Percentiles rank a stretch among this genome's conserved stretches.
Conservation (phyloP, 805 yeast genomes). For the Ogataea ramenticola region DNA sequence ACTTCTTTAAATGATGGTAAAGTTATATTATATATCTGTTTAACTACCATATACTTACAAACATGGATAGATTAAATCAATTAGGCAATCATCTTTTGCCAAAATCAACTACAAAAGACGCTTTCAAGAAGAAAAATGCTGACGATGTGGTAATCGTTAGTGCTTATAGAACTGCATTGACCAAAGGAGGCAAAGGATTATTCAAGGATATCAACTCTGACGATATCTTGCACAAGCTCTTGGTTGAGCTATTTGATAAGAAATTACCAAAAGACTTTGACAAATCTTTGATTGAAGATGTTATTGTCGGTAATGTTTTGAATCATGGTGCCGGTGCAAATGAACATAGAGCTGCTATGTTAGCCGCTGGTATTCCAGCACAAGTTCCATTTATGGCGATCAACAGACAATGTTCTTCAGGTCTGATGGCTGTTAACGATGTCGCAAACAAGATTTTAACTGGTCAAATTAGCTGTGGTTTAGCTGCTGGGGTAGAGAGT, state of each 20-base stretch:
- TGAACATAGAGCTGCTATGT: slow-evolving; percentile 86
- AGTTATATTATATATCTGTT: too few species aligned
- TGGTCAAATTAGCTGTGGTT: slow-evolving; percentile 88
- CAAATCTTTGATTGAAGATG: slow-evolving; percentile 61
- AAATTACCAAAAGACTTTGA: slow-evolving; percentile 45
- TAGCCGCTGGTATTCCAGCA: slow-evolving; percentile 88
- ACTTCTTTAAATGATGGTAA: too few species aligned
- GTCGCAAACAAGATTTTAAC: slow-evolving; percentile 79
- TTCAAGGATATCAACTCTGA: slow-evolving; percentile 81
- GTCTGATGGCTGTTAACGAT: slow-evolving; percentile 83
- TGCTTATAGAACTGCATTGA: slow-evolving; percentile 86
- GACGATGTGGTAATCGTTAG: slow-evolving; percentile 88
- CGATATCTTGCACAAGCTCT: slow-evolving; percentile 61
- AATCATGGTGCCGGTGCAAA: slow-evolving; percentile 92
- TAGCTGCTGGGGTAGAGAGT: slow-evolving; percentile 90
- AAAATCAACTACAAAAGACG: slow-evolving; percentile 10
- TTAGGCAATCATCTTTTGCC: slow-evolving; percentile 24
- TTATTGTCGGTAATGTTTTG: slow-evolving; percentile 85
- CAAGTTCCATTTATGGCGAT: slow-evolving; percentile 72
- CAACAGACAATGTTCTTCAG: slow-evolving; percentile 94
- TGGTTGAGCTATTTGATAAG: slow-evolving; percentile 52
- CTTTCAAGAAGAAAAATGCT: slow-evolving; percentile 49
- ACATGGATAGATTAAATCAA: slow-evolving; percentile 31
- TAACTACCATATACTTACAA: too few species aligned
- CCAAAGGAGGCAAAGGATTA: slow-evolving; percentile 81